Percentiles rank a stretch among this genome's conserved stretches.
Conservation (phyloP, 495 filamentous ascomycete species). For the Trichocladium antarcticum region DNA sequence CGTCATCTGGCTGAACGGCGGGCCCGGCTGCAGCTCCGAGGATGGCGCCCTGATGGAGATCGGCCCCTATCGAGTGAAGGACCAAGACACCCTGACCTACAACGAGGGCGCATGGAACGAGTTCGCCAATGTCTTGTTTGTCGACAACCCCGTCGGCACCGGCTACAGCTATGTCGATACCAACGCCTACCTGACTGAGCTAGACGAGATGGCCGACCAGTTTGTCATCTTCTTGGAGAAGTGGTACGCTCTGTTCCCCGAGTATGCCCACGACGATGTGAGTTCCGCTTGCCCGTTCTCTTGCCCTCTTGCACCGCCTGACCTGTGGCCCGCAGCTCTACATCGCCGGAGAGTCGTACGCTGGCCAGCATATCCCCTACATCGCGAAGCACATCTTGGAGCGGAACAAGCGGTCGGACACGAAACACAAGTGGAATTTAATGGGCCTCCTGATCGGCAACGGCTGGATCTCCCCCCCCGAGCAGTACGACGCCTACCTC, state of each 20-base stretch:
- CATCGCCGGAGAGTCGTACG: constrained; percentile 89
- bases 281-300: constrained; percentile 24
- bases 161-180: constrained; percentile 93
- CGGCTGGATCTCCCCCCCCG: constrained; percentile 83
- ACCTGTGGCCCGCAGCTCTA: constrained; percentile 56
- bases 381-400: constrained; percentile 80
- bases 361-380: constrained; percentile 94
- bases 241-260: constrained; percentile 80
- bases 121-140: constrained; percentile 91
- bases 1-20: constrained; percentile 94
- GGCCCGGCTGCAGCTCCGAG: constrained; percentile 92
- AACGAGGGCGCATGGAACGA: constrained; percentile 95
- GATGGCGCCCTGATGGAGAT: constrained; percentile 97
- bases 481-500: constrained; percentile 87
- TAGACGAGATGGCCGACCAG: constrained; percentile 80
- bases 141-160: constrained; percentile 93
- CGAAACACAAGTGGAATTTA: constrained; percentile 59
- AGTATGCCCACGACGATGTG: constrained; percentile 89
- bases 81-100: constrained; percentile 58
- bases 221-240: constrained; percentile 83
- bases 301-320: not conserved
- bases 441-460: constrained; percentile 87
- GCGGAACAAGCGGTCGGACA: constrained; percentile 50
- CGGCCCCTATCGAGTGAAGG: constrained; percentile 79
- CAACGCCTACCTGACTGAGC: constrained; percentile 69